Evolutionary conservation across 129 eudicot genomes (phyloP).

Genomic region (Lactuca saligna): DNA sequence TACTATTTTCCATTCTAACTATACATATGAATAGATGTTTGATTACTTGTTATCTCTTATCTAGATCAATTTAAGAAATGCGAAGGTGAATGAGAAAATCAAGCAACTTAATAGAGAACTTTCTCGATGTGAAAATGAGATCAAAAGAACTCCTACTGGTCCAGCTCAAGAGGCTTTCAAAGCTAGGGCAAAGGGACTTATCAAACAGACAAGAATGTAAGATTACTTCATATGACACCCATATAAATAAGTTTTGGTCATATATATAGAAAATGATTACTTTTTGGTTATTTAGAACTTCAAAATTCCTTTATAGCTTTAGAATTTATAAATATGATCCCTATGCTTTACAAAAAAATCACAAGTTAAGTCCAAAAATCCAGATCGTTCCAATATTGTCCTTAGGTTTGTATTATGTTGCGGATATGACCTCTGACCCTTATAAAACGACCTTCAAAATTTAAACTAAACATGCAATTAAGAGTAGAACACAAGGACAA

Average conservation of each 20-base stretch:
- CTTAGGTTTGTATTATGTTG: too few species aligned
- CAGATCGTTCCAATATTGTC: too few species aligned
- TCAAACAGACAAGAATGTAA: slow-evolving; percentile 76
- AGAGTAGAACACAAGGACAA: too few species aligned
- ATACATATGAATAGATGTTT: background rate
- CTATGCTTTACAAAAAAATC: too few species aligned
- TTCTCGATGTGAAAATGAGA: slow-evolving; percentile 59
- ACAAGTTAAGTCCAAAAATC: too few species aligned
- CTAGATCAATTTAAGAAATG: slow-evolving; percentile 82
- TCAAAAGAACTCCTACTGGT: slow-evolving; percentile 76
- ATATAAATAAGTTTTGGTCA: too few species aligned
- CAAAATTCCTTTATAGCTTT: too few species aligned
- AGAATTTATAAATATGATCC: too few species aligned
- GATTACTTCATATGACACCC: slow-evolving; percentile 2
- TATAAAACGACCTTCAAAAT: too few species aligned
- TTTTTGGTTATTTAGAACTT: background rate
- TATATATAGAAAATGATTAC: background rate
- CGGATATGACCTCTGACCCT: too few species aligned
- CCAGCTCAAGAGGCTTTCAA: slow-evolving; percentile 87
- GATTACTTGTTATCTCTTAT: background rate
- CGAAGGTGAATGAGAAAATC: slow-evolving; percentile 73
- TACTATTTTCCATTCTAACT: background rate
- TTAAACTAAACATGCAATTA: too few species aligned
- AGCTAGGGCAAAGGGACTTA: slow-evolving; percentile 79
- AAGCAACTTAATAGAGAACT: slow-evolving; percentile 79